Base-by-base conservation (phyloP, 768 basidiomycete species). In the Imleria badia region DNA sequence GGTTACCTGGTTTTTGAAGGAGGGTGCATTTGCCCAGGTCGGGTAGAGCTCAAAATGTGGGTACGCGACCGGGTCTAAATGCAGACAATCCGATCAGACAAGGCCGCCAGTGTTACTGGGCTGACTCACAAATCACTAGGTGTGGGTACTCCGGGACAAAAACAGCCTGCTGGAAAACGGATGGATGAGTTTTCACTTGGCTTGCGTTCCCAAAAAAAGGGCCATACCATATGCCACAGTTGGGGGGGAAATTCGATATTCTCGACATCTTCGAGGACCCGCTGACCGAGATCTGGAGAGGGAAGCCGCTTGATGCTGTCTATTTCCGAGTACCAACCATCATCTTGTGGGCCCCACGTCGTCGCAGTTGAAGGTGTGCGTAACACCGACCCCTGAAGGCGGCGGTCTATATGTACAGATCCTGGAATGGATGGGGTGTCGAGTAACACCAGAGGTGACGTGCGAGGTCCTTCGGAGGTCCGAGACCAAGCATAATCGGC, bases 401-500 rank as follows among this genome's bases (percentile, higher is more conserved):
- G 81, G 48, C 78, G 60, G 20, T 79, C 82, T 31, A 87, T 60
- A 63, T 85, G 82, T 14, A 87, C 70, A 12, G 86, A 89, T 22
- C 75, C 75, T 35, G 76, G 64, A 39, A 71, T 72, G 54, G 70
- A 70, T 56, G 69, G 75, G 11, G 75, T 73, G 8, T 69, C 48
- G 12, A 73, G 67, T 3, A 78, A 78, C 31, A 74, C 66, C 13
- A 72, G 66, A 41, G 76, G 75, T 47, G 70, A 68, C 45, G 77
- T 78, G 31, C 71, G 72, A 20, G 88, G 89, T n/a, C 89, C 88
- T 3, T 70, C 68, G 8, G 88, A 89, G 9, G 86, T 84, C 23
- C 82, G 75, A 10, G 87, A 87, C 84, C 87, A 91, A 10, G 77
- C 64, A 62, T 79, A 91, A 59, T 89, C 87, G 40, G 82, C 82